phyloP scores from a whole-genome alignment of 2,329 filamentous ascomycete genomes.

The Venturia nashicola region DNA sequence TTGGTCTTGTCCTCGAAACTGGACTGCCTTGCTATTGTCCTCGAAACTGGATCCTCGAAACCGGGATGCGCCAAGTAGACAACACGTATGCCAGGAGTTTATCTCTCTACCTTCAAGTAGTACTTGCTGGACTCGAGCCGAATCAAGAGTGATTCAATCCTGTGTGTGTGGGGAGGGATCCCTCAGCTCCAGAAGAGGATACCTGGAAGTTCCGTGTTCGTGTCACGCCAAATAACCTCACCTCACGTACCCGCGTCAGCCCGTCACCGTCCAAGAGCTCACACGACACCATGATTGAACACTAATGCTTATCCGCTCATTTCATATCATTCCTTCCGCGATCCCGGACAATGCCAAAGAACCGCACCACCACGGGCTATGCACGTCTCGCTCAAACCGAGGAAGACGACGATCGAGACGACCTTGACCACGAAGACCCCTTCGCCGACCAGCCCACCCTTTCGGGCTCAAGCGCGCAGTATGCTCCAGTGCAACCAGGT shows the following conservation, averaged over 20 bases:
- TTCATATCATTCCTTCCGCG: neutral
- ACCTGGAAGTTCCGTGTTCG: neutral
- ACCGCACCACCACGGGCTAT: slow-evolving; percentile 33
- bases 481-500: slow-evolving; percentile 35
- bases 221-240: neutral
- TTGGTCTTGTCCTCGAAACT: too few relatives aligned
- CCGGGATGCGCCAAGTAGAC: too few relatives aligned
- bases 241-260: neutral
- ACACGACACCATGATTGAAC: neutral
- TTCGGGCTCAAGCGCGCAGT: slow-evolving; percentile 22
- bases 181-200: neutral
- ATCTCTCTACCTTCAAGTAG: too few relatives aligned
- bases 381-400: slow-evolving; percentile 40
- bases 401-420: slow-evolving; percentile 31
- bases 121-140: too few relatives aligned
- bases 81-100: too few relatives aligned
- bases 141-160: too few relatives aligned
- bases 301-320: neutral
- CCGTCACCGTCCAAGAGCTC: neutral
- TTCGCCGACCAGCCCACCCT: slow-evolving; percentile 21
- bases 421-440: slow-evolving; percentile 26
- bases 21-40: too few relatives aligned
- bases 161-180: too few relatives aligned
- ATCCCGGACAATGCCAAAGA: slow-evolving; percentile 17
- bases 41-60: too few relatives aligned